These are phyloP conservation scores for Solanum hybrid DNA, from an alignment of 305 asterid genomes.

Conservation along the genomic window DNA sequence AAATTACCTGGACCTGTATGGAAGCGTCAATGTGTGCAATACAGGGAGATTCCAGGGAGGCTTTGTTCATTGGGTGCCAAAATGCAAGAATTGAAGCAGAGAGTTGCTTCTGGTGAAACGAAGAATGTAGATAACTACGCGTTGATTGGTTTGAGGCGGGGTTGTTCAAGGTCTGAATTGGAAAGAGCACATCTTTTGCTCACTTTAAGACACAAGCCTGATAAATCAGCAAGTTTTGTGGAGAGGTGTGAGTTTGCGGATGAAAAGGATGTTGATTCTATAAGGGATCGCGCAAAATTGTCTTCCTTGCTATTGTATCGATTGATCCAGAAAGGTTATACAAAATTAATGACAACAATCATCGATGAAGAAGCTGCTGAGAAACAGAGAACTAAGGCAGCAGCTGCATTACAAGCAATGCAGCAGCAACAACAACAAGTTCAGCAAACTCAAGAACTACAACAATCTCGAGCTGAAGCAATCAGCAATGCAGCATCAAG, in stretches of 20 bases:
- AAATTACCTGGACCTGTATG: conserved; percentile 69
- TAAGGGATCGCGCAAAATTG: conserved; percentile 60
- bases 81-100: conserved; percentile 68
- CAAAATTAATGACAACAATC: conserved; percentile 39
- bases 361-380: conserved; percentile 60
- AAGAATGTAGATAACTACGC: conserved; percentile 68
- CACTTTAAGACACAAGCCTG: conserved; percentile 78
- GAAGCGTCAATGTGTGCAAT: conserved; percentile 65
- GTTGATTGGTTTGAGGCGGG: conserved; percentile 67
- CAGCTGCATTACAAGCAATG: conserved; percentile 27
- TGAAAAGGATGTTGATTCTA: conserved; percentile 57
- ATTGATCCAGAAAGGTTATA: conserved; percentile 78
- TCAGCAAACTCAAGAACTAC: conserved; percentile 20
- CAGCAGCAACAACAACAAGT: conserved; percentile 28
- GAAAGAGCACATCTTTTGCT: conserved; percentile 76
- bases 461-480: conserved; percentile 18
- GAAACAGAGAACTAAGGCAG: conserved; percentile 48
- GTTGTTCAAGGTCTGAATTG: conserved; percentile 67
- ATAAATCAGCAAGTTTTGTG: conserved; percentile 56
- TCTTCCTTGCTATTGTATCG: conserved; percentile 67
- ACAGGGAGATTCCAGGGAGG: conserved; percentile 80
- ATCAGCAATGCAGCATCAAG: conserved; percentile 3
- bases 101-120: conserved; percentile 77
- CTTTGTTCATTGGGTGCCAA: conserved; percentile 67
- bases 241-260: conserved; percentile 79